Conservation (phyloP, 2,329 filamentous ascomycete species). For the Aspergillus sp. region DNA sequence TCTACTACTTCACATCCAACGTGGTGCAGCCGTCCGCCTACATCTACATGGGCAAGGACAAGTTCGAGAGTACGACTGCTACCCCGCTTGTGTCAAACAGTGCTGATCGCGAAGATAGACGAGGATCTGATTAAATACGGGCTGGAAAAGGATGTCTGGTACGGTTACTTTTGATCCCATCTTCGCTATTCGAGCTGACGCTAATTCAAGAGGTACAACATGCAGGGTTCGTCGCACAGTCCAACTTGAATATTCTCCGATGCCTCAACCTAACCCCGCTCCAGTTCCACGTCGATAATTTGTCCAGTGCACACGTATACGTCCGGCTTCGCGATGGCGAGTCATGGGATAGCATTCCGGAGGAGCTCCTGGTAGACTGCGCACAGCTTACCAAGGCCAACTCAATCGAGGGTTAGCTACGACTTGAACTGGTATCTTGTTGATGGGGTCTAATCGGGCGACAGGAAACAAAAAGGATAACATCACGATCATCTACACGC, state of each 20-base stretch:
- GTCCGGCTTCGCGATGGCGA: slow-evolving; percentile 77
- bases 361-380: slow-evolving; percentile 76
- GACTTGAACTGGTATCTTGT: background rate
- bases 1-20: slow-evolving; percentile 92
- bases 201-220: background rate
- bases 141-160: slow-evolving; percentile 96
- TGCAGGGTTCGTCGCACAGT: slow-evolving; percentile 31
- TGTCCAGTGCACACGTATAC: slow-evolving; percentile 96
- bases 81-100: slow-evolving; percentile 7
- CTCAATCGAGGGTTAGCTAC: slow-evolving; percentile 78
- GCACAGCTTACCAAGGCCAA: slow-evolving; percentile 99
- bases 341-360: slow-evolving; percentile 78
- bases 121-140: slow-evolving; percentile 95
- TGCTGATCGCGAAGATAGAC: slow-evolving; percentile 56
- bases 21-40: slow-evolving; percentile 78
- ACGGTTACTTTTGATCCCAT: slow-evolving; percentile 15
- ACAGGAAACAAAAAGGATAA: slow-evolving; percentile 98
- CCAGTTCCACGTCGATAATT: slow-evolving; percentile 95
- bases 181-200: background rate
- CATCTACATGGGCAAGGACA: slow-evolving; percentile 98
- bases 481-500: slow-evolving; percentile 93
- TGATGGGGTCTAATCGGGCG: slow-evolving; percentile 15
- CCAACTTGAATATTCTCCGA: too few relatives aligned
- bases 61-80: slow-evolving; percentile 80
- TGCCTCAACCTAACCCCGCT: slow-evolving; percentile 7